Evolutionary conservation across 768 basidiomycete genomes (phyloP).

Genomic region (Agrocybe pediades): DNA sequence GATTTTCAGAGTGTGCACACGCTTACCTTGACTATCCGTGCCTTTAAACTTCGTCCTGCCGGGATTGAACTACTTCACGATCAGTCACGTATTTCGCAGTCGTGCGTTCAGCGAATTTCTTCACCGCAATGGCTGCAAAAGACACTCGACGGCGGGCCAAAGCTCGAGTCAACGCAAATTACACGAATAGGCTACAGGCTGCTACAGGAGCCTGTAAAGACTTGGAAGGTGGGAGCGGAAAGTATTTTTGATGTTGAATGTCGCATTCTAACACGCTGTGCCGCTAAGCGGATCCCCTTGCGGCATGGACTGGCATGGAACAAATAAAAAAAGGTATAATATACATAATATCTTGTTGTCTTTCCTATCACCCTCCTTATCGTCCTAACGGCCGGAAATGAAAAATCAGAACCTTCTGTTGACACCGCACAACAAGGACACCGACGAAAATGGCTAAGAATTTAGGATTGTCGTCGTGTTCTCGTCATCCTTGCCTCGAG

Average conservation of each 20-base stretch:
- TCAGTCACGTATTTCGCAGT: too few relatives aligned
- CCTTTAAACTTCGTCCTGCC: too few relatives aligned
- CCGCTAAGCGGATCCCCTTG: background rate
- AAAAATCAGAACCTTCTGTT: background rate
- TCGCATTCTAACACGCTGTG: background rate
- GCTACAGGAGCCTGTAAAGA: too few relatives aligned
- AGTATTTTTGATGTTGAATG: background rate
- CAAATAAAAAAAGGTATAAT: background rate
- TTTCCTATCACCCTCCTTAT: background rate
- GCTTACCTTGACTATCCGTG: too few relatives aligned
- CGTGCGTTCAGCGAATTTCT: too few relatives aligned
- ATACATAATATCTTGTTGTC: background rate
- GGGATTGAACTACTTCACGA: too few relatives aligned
- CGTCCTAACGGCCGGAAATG: background rate
- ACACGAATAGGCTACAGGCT: too few relatives aligned
- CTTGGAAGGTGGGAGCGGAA: too few relatives aligned
- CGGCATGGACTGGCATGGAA: background rate
- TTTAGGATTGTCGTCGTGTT: background rate
- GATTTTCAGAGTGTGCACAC: too few relatives aligned
- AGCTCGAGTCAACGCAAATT: too few relatives aligned
- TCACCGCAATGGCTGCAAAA: too few relatives aligned
- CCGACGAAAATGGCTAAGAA: background rate
- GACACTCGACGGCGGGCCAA: too few relatives aligned
- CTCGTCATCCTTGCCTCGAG: slow-evolving; percentile 28
- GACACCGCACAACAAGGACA: background rate